Percentiles rank a stretch among this genome's conserved stretches.
These are phyloP conservation scores for Avena insularis DNA, from an alignment of 176 grass and related monocot species.

Conservation along the genomic window DNA sequence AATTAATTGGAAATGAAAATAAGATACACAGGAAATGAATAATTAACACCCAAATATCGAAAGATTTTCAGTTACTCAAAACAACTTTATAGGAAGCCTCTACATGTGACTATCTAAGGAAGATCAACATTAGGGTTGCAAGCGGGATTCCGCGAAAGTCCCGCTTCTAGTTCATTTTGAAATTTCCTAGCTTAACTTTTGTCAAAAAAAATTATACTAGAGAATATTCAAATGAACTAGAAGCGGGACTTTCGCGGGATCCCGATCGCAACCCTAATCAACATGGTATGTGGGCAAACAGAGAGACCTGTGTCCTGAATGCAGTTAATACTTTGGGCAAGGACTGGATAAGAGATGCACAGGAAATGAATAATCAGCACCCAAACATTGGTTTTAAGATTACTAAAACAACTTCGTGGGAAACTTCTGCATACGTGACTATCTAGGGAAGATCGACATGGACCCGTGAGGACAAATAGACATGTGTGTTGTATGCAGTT, in stretches of 20 bases:
- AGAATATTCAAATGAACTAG: no score
- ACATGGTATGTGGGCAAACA: not conserved
- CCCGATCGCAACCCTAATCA: not conserved
- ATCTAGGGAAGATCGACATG: slow-evolving; percentile 19
- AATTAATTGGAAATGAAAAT: slow-evolving; percentile 42
- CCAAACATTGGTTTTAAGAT: not conserved
- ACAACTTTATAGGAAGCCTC: not conserved
- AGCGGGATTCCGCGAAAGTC: no score
- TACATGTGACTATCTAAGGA: slow-evolving; percentile 13
- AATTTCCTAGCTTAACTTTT: no score
- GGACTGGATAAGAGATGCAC: slow-evolving; percentile 8
- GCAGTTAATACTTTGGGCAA: not conserved
- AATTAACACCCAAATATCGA: slow-evolving; percentile 29
- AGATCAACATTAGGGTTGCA: not conserved
- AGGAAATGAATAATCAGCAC: slow-evolving; percentile 30
- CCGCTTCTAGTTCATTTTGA: no score
- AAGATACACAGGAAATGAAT: slow-evolving; percentile 25
- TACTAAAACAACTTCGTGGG: not conserved
- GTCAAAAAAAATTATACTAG: no score
- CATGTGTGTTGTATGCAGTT: not conserved
- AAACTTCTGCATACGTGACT: slow-evolving; percentile 11
- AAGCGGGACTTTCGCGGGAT: no score
- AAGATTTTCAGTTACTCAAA: slow-evolving; percentile 1
- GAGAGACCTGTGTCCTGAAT: slow-evolving; percentile 20
- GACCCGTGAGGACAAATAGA: slow-evolving; percentile 9